These are phyloP conservation scores for Emmonsiellopsis sp. DNA, from an alignment of 2,329 filamentous ascomycete species.

Conservation along the genomic window DNA sequence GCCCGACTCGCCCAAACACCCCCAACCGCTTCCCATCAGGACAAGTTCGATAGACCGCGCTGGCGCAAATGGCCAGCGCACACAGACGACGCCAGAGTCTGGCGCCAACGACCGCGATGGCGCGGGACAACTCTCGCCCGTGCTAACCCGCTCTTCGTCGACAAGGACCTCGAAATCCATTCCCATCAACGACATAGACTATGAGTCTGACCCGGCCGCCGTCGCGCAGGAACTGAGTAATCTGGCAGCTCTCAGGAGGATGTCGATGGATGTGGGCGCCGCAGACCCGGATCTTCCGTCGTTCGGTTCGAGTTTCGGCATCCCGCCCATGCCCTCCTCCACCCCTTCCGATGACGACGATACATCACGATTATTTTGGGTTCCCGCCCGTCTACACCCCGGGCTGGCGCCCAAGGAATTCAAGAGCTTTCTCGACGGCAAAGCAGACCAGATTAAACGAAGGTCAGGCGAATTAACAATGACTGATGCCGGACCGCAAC, in stretches of 20 bases:
- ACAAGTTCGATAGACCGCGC: conserved; percentile 23
- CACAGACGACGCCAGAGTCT: conserved; percentile 16
- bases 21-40: conserved; percentile 7
- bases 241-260: conserved; percentile 75
- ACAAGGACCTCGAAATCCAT: conserved; percentile 53
- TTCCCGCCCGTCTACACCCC: conserved; percentile 86
- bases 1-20: conserved; percentile 17
- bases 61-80: conserved; percentile 25
- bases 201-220: conserved; percentile 80
- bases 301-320: conserved; percentile 29
- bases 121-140: conserved; percentile 42
- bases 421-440: conserved; percentile 90
- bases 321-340: conserved; percentile 35
- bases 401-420: conserved; percentile 94
- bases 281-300: conserved; percentile 48
- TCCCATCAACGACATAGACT: conserved; percentile 74
- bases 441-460: conserved; percentile 80
- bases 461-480: conserved; percentile 66
- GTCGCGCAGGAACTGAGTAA: conserved; percentile 91
- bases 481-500: conserved; percentile 48
- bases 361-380: conserved; percentile 84
- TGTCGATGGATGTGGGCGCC: conserved; percentile 84
- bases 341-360: conserved; percentile 66
- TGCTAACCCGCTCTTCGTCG: conserved; percentile 45
- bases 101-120: conserved; percentile 33